Percentiles rank a stretch among this genome's conserved stretches.
Evolutionary conservation across 2,329 filamentous ascomycete genomes (phyloP).

Genomic region (Ophiostoma fasciatum): DNA sequence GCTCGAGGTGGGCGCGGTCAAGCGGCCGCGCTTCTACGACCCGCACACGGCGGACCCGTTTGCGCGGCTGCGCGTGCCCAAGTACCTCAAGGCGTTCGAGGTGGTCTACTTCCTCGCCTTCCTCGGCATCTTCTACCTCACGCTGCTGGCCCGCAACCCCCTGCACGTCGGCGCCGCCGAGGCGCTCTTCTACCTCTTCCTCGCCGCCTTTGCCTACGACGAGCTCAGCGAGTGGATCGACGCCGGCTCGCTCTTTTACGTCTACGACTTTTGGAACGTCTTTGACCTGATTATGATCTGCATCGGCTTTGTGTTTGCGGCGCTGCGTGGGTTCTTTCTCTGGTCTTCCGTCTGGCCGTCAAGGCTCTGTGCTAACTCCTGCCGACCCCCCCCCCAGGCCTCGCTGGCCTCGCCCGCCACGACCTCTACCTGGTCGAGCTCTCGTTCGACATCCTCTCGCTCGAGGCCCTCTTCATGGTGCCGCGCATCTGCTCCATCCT

Average conservation of each 20-base stretch:
- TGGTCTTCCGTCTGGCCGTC: slow-evolving; percentile 4
- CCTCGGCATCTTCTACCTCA: slow-evolving; percentile 70
- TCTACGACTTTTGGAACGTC: slow-evolving; percentile 67
- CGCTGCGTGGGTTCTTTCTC: slow-evolving; percentile 45
- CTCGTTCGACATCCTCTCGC: slow-evolving; percentile 76
- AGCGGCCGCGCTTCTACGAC: slow-evolving; percentile 66
- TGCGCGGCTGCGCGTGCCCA: slow-evolving; percentile 60
- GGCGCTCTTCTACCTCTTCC: slow-evolving; percentile 67
- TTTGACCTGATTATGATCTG: slow-evolving; percentile 61
- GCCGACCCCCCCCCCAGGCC: slow-evolving; percentile 28
- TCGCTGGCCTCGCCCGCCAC: slow-evolving; percentile 47
- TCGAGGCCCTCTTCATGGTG: slow-evolving; percentile 82
- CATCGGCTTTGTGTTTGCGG: slow-evolving; percentile 36
- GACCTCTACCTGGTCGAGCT: slow-evolving; percentile 53
- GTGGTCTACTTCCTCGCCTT: slow-evolving; percentile 67
- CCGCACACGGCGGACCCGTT: slow-evolving; percentile 52
- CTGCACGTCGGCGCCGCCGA: slow-evolving; percentile 53
- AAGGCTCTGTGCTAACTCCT: background rate
- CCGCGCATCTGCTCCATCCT: slow-evolving; percentile 79
- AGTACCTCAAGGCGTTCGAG: slow-evolving; percentile 75
- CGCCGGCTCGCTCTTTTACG: slow-evolving; percentile 75
- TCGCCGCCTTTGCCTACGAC: slow-evolving; percentile 76
- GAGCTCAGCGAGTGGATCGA: slow-evolving; percentile 75
- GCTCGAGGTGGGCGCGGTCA: slow-evolving; percentile 56
- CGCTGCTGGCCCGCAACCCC: slow-evolving; percentile 59